Evolutionary conservation across 257 asterid genomes (phyloP).

Genomic region (Solanum pimpinellifolium): DNA sequence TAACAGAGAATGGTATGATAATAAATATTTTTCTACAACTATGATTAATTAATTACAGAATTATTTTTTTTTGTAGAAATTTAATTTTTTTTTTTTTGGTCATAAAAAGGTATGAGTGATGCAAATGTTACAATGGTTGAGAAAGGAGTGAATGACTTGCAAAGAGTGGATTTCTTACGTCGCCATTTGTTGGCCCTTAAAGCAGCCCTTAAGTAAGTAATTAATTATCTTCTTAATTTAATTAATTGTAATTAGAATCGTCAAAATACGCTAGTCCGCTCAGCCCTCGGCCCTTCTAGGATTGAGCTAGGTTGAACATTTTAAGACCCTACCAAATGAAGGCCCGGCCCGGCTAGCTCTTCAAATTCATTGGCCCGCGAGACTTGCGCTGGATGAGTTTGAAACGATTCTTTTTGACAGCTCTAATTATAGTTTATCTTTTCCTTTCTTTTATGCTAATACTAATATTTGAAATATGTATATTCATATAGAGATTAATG

Average conservation of each 20-base stretch:
- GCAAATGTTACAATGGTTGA: neutral
- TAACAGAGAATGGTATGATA: neutral
- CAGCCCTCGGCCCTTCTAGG: too few relatives aligned
- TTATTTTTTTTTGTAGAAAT: neutral
- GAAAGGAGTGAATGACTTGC: neutral
- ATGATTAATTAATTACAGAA: neutral
- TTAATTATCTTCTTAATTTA: neutral
- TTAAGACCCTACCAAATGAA: too few relatives aligned
- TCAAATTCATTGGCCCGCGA: too few relatives aligned
- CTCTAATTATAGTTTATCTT: neutral
- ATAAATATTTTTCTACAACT: too few relatives aligned
- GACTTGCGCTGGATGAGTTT: too few relatives aligned
- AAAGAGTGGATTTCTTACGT: neutral
- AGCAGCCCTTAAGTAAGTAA: neutral
- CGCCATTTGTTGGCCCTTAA: neutral
- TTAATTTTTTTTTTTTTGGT: neutral
- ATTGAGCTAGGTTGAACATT: too few relatives aligned
- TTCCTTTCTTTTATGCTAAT: neutral
- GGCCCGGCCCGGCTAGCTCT: too few relatives aligned
- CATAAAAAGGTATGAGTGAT: neutral
- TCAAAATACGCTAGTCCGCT: too few relatives aligned
- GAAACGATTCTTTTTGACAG: too few relatives aligned
- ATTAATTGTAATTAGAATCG: neutral
- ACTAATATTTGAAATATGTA: neutral
- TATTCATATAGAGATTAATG: too few relatives aligned